Evolutionary conservation across 768 basidiomycete genomes (phyloP).

Genomic region (Pulveroboletus sp.): DNA sequence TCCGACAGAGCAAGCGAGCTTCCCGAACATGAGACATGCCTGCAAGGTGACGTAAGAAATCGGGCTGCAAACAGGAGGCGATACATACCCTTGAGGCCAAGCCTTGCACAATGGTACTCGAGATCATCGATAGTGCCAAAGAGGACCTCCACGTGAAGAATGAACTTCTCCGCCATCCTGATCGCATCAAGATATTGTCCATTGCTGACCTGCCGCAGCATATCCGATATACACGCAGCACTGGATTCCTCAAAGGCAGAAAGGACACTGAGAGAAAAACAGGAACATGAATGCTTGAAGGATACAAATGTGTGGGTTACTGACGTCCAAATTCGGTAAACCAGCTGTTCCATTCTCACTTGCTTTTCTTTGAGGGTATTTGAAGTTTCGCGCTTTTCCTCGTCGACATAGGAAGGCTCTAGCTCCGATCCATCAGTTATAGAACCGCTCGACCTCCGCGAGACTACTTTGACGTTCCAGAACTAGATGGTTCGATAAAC

Average conservation of each 20-base stretch:
- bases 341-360: slow-evolving; percentile 92
- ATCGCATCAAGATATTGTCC: slow-evolving; percentile 96
- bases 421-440: slow-evolving; percentile 51
- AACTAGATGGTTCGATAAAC: slow-evolving; percentile 53
- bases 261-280: slow-evolving; percentile 59
- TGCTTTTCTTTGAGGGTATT: slow-evolving; percentile 85
- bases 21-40: slow-evolving; percentile 98
- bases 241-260: slow-evolving; percentile 99
- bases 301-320: slow-evolving; percentile 25
- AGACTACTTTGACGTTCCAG: slow-evolving; percentile 96
- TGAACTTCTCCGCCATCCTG: slow-evolving; percentile 98
- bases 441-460: slow-evolving; percentile 65
- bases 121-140: slow-evolving; percentile 98
- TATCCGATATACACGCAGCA: slow-evolving; percentile 98
- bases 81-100: slow-evolving; percentile 79
- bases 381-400: slow-evolving; percentile 80
- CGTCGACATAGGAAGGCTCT: slow-evolving; percentile 61
- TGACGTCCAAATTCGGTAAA: slow-evolving; percentile 98
- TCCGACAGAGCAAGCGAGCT: slow-evolving; percentile 97
- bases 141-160: slow-evolving; percentile 95
- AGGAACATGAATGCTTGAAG: slow-evolving; percentile 6
- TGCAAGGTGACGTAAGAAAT: slow-evolving; percentile 31
- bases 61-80: not conserved
- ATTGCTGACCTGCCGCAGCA: slow-evolving; percentile 96
- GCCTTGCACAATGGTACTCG: slow-evolving; percentile 78